Percentiles rank a stretch among this genome's conserved stretches.
Conservation (phyloP, 1,284 basidiomycete species). For the Boletellus deceptivus region DNA sequence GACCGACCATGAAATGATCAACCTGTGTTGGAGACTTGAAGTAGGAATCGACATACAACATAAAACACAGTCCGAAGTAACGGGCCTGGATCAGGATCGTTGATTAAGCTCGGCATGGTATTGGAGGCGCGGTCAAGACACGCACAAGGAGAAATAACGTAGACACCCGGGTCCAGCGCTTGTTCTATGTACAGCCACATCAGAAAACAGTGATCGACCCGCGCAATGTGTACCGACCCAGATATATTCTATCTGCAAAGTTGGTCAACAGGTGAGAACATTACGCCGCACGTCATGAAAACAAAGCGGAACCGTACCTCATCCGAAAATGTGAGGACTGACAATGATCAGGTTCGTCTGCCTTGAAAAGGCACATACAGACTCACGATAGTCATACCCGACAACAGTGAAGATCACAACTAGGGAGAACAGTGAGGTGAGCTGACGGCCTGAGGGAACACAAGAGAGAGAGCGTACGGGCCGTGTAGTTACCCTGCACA, state of each 20-base stretch:
- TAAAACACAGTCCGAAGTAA: neutral
- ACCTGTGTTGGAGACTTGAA: neutral
- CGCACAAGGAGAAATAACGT: neutral
- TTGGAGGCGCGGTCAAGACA: neutral
- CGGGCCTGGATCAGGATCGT: neutral
- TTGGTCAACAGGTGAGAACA: neutral
- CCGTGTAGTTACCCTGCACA: neutral
- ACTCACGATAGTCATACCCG: neutral
- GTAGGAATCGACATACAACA: neutral
- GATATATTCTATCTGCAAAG: neutral
- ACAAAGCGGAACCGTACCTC: neutral
- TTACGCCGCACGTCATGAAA: no score
- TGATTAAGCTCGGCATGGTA: neutral
- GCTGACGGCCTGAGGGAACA: no score
- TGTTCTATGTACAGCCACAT: neutral
- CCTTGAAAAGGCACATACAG: neutral
- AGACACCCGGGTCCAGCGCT: neutral
- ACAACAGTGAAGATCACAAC: neutral
- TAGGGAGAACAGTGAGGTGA: neutral
- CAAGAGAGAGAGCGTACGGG: neutral
- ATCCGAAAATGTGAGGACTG: neutral
- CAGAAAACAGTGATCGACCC: neutral
- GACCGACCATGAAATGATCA: neutral
- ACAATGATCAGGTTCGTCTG: neutral
- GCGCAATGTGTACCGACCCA: neutral